Evolutionary conservation across 208 protist genomes (phyloP).

Genomic region (Wallacemonas collosoma): DNA sequence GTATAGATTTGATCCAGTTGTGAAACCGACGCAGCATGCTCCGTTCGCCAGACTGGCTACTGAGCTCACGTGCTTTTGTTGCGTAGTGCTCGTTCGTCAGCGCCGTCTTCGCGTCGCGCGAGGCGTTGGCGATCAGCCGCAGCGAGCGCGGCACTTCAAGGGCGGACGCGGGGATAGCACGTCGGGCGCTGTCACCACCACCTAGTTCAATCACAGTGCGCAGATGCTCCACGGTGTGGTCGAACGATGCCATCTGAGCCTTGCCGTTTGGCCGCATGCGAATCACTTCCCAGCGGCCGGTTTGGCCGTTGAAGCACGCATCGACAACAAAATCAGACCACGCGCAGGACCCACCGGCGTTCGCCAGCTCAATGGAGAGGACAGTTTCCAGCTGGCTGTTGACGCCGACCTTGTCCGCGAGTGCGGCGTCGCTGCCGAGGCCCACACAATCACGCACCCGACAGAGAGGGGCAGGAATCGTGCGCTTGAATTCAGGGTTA

Average conservation of each 20-base stretch:
- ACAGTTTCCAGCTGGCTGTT: constrained; percentile 42
- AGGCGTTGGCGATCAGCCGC: constrained; percentile 2
- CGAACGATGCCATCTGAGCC: constrained; percentile 66
- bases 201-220: constrained; percentile 44
- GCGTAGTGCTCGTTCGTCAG: constrained; percentile 69
- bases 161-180: constrained; percentile 21
- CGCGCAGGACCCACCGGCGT: constrained; percentile 73
- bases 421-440: constrained; percentile 24
- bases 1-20: constrained; percentile 72
- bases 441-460: constrained; percentile 66
- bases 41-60: constrained; percentile 22
- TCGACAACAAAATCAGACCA: constrained; percentile 86
- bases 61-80: constrained; percentile 44
- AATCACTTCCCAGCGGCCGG: constrained; percentile 68
- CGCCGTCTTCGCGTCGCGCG: constrained; percentile 23
- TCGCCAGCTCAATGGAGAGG: constrained; percentile 74
- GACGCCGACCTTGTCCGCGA: constrained; percentile 8
- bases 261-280: constrained; percentile 48
- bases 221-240: constrained; percentile 65
- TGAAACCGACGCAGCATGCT: constrained; percentile 69
- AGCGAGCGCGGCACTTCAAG: constrained; percentile 19
- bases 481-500: constrained; percentile 37
- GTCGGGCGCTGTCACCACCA: constrained; percentile 11
- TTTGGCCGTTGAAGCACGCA: constrained; percentile 53
- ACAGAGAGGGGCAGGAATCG: constrained; percentile 62